Evolutionary conservation across 441 rosid genomes (phyloP), one percentile per base, ranked within the genome.

Genomic region (Sinapis alba): DNA sequence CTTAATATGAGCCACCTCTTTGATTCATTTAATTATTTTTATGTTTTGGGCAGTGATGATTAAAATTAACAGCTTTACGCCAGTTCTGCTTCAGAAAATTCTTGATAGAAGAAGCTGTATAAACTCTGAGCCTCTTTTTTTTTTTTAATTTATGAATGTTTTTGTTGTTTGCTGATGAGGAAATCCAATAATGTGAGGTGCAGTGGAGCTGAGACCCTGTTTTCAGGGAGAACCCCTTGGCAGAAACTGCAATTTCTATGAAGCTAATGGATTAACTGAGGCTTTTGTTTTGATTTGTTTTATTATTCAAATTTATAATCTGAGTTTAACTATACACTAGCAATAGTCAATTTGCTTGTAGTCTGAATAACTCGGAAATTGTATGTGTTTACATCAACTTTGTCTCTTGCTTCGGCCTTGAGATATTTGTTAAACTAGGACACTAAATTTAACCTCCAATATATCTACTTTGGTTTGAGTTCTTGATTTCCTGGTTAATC

Each of bases 51-150:
- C 92, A 6, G n/a, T 85, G 97, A 93, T 23, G 97, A 93, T 77
- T 53, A 58, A 58, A 43, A 15, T 11, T 7, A 50, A 57, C 95
- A 89, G 94, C 90, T 91, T 84, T 74, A 87, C 72, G 95, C 94
- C 96, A 89, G 97, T 93, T 93, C 96, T 93, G 96, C 98, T 88
- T 89, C 97, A 73, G 98, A 93, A 56, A 88, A 83, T 86, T 88
- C 94, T 72, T 93, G 98, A 90, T 93, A 9, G 97, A 89, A 59
- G 87, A 80, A 89, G 93, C 93, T 88, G 97, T 83, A 78, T 27
- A 51, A 11, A 67, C 4, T 78, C 92, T 87, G 91, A 88, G 95
- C 89, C 84, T 60, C 11, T 47, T 28, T 7, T 27, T 5, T 4
- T 15, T 56, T 5, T 0, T 7, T 10, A 4, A n/a, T 58, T n/a